A percentile compares a stretch with the other conserved stretches of the same genome.
These are phyloP conservation scores for Secale cereale DNA, from an alignment of 176 grass and related monocot species.

Conservation along the genomic window DNA sequence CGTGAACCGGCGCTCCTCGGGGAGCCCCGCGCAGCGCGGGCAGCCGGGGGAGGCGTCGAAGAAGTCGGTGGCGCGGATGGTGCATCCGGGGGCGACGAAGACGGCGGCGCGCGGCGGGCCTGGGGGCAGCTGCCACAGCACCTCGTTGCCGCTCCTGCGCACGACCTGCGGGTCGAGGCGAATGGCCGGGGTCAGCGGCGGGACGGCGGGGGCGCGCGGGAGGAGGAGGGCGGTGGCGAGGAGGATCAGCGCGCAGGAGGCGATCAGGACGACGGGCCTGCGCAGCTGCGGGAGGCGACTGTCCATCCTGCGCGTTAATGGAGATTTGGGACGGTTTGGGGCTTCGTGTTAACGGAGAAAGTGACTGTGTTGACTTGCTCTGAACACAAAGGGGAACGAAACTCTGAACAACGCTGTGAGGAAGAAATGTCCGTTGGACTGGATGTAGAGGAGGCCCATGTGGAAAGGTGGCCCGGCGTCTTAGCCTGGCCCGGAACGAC, in stretches of 20 bases:
- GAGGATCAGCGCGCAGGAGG: conserved; percentile 31
- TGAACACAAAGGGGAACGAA: neutral
- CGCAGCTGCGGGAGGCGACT: neutral
- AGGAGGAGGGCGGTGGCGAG: conserved; percentile 37
- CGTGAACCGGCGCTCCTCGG: conserved; percentile 81
- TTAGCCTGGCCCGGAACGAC: neutral
- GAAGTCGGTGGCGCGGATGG: conserved; percentile 73
- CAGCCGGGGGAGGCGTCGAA: conserved; percentile 73
- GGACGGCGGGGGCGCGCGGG: neutral
- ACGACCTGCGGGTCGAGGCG: conserved; percentile 52
- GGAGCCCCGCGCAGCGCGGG: conserved; percentile 64
- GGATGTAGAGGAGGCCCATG: neutral
- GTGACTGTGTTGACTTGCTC: neutral
- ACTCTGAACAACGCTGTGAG: neutral
- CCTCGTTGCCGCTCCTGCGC: conserved; percentile 57
- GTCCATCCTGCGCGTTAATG: neutral
- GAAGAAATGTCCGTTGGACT: neutral
- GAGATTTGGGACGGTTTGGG: neutral
- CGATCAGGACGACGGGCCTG: conserved; percentile 1
- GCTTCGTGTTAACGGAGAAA: neutral
- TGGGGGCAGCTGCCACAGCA: conserved; percentile 74
- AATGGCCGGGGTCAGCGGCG: conserved; percentile 1
- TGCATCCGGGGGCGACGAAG: conserved; percentile 84
- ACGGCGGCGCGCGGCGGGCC: conserved; percentile 45
- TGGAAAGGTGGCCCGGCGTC: neutral